Conservation (phyloP, 352 stramenopile species). For the Pythium phragmiticola region DNA sequence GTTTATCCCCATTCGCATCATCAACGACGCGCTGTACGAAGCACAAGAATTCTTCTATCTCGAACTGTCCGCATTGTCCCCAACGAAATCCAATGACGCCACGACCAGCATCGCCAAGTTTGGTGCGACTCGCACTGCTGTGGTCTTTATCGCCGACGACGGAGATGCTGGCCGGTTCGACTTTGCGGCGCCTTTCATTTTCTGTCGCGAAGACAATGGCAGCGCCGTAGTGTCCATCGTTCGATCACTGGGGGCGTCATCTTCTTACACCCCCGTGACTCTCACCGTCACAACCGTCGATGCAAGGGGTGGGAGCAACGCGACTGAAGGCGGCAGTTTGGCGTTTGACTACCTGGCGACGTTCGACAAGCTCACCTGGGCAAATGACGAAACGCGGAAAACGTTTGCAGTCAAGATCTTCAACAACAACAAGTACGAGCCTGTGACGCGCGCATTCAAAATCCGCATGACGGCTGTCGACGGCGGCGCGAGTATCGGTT, state of each 20-base stretch:
- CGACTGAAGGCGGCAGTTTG: conserved; percentile 53
- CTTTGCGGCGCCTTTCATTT: conserved; percentile 50
- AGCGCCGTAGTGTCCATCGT: conserved; percentile 56
- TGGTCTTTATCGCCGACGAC: conserved; percentile 59
- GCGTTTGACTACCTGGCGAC: conserved; percentile 64
- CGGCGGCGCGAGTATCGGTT: conserved; percentile 54
- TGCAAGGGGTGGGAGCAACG: conserved; percentile 46
- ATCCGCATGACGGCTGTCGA: conserved; percentile 46
- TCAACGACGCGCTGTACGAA: conserved; percentile 63
- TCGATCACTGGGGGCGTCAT: conserved; percentile 47
- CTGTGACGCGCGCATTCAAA: conserved; percentile 44
- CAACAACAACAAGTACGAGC: conserved; percentile 69
- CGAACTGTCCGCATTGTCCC: conserved; percentile 36
- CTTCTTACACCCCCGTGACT: conserved; percentile 56
- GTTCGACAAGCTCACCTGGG: conserved; percentile 53
- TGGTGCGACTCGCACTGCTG: conserved; percentile 30
- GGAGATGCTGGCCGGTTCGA: conserved; percentile 63
- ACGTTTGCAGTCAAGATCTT: conserved; percentile 64
- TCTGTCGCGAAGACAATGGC: conserved; percentile 66
- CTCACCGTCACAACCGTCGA: conserved; percentile 49
- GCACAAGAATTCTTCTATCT: conserved; percentile 69
- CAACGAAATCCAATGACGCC: conserved; percentile 34
- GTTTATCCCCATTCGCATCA: conserved; percentile 45
- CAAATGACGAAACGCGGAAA: conserved; percentile 50
- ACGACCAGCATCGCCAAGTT: conserved; percentile 37